phyloP scores from a whole-genome alignment of 1,284 basidiomycete species.

The Irpex lacteus region DNA sequence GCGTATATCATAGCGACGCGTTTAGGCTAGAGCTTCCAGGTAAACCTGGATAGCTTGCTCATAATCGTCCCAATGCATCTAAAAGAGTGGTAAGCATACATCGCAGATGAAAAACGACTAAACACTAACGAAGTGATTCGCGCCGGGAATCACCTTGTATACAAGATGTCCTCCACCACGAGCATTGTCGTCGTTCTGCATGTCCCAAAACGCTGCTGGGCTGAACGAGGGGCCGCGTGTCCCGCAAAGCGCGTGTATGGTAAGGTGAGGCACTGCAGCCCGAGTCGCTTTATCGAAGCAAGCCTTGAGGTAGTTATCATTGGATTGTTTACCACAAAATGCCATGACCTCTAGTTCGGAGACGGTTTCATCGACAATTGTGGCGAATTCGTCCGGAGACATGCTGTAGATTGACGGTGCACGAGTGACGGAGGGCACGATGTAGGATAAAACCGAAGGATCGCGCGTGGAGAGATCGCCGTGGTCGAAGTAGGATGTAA shows the following conservation, averaged over 20 bases:
- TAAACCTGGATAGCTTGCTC: neutral
- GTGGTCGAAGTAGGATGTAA: slow-evolving; percentile 35
- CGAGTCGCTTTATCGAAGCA: slow-evolving; percentile 17
- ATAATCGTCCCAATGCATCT: slow-evolving; percentile 7
- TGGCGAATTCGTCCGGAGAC: slow-evolving; percentile 11
- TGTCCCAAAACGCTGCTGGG: slow-evolving; percentile 22
- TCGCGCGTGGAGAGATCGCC: slow-evolving; percentile 29
- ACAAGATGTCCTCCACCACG: slow-evolving; percentile 23
- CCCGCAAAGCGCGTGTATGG: slow-evolving; percentile 17
- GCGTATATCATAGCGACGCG: too few relatives aligned
- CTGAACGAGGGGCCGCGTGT: slow-evolving; percentile 17
- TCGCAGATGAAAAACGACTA: neutral
- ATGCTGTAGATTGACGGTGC: slow-evolving; percentile 23
- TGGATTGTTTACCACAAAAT: slow-evolving; percentile 8
- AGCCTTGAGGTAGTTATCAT: slow-evolving; percentile 19
- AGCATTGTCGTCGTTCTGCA: slow-evolving; percentile 23
- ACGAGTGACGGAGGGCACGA: slow-evolving; percentile 17
- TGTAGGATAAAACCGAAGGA: slow-evolving; percentile 16
- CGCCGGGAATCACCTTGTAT: slow-evolving; percentile 21
- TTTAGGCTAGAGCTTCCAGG: neutral
- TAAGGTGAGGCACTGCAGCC: slow-evolving; percentile 21
- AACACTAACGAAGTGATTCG: slow-evolving; percentile 31
- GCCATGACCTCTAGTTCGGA: slow-evolving; percentile 21
- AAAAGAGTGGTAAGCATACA: neutral
- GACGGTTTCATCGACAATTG: neutral